These are phyloP conservation scores for Trapa bicornis DNA, from an alignment of 345 rosid genomes.

Conservation along the genomic window DNA sequence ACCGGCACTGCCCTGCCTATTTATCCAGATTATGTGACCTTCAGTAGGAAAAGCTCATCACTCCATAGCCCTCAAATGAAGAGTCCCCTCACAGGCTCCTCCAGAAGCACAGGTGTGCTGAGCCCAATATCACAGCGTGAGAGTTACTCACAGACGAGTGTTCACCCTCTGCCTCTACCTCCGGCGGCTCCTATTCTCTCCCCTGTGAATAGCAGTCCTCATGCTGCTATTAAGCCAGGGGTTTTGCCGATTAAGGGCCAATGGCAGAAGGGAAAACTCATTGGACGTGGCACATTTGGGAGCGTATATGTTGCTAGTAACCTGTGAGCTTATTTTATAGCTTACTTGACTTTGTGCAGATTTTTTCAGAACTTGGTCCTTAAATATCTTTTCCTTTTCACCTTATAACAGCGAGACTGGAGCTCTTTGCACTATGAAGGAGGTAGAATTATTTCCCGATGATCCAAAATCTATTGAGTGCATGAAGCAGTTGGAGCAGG, in stretches of 20 bases:
- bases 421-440: conserved; percentile 96
- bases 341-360: conserved; percentile 4
- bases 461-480: conserved; percentile 82
- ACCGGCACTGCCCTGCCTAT: conserved; percentile 51
- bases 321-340: conserved; percentile 26
- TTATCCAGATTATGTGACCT: conserved; percentile 28
- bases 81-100: conserved; percentile 29
- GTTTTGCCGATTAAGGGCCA: conserved; percentile 34
- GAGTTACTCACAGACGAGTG: conserved; percentile 22
- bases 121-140: conserved; percentile 29
- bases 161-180: conserved; percentile 87
- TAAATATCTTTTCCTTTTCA: conserved; percentile 12
- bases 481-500: conserved; percentile 87
- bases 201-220: conserved; percentile 25
- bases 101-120: conserved; percentile 37
- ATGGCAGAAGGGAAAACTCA: conserved; percentile 94
- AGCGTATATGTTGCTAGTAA: conserved; percentile 90
- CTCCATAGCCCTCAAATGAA: conserved; percentile 51
- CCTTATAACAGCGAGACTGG: conserved; percentile 61
- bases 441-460: conserved; percentile 81
- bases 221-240: conserved; percentile 35
- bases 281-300: conserved; percentile 98
- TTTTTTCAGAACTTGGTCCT: conserved; percentile 3
- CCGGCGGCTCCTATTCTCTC: conserved; percentile 53
- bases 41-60: conserved; percentile 55